Evolutionary conservation across 2,329 filamentous ascomycete genomes (phyloP), one percentile per base, ranked within the genome.

Genomic region (Pseudogymnoascus sp.): DNA sequence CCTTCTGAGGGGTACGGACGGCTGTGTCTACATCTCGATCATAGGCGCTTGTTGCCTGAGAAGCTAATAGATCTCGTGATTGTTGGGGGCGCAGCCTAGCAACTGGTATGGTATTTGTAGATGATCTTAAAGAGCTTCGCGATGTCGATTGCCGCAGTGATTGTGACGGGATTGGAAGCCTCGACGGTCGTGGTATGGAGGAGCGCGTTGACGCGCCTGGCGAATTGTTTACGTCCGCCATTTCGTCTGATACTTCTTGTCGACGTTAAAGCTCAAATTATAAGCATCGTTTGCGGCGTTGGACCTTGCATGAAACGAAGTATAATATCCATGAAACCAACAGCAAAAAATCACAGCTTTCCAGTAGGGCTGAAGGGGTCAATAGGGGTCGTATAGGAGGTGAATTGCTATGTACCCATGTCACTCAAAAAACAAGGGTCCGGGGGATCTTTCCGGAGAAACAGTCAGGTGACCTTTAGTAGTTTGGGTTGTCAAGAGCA

Each of bases 101-200:
- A 35, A 54, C 47, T 33, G 47, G 47, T 33, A 54, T 33, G 15
- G 29, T 54, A 54, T 35, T 54, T 54, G 29, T 15, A 13, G 47
- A 33, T 35, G 47, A 21, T 54, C 47, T 11, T 54, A 54, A 35
- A 13, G 47, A 54, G 29, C 47, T 54, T 33, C 47, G 29, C 29
- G 47, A 54, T 33, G 47, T 54, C 29, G 47, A 33, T 10, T 54
- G 47, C 17, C 47, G 47, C 29, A 54, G 47, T 7, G 47, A 54
- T 13, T 54, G 47, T 54, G 47, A 39, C 11, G 57, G 80, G 64
- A 83, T 73, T 10, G 82, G 82, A 54, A 84, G 73, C 65, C 79
- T 77, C 21, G 81, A 84, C 44, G 77, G 75, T 47, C 81, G 76
- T 63, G 82, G 81, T 59, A 84, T 75, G 10, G 64, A 70, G 15